Conservation (phyloP, 106 monocot genomes). For the Gastrodia elata region DNA sequence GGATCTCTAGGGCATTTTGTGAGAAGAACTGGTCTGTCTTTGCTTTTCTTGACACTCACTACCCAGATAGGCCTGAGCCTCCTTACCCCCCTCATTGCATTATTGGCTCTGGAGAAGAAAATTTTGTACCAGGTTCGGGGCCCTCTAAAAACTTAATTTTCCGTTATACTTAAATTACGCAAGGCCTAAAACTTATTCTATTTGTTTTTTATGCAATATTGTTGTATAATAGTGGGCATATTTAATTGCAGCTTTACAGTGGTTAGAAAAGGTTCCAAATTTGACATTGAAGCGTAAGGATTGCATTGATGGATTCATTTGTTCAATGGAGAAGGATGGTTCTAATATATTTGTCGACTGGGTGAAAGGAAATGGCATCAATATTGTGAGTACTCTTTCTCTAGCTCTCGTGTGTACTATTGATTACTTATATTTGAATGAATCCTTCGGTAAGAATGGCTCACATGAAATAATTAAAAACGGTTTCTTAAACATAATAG, state of each 20-base stretch:
- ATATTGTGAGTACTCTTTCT: conserved; percentile 40
- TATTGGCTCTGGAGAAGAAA: conserved; percentile 73
- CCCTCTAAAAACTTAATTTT: neutral
- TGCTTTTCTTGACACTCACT: conserved; percentile 77
- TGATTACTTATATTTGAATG: neutral
- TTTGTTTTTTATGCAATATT: neutral
- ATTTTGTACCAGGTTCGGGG: conserved; percentile 75
- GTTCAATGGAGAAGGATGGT: conserved; percentile 63
- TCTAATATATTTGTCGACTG: conserved; percentile 66
- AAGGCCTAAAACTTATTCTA: neutral
- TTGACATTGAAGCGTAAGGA: conserved; percentile 54
- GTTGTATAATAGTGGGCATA: neutral
- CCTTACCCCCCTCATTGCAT: conserved; percentile 96
- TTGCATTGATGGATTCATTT: conserved; percentile 73
- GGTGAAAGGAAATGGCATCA: conserved; percentile 52
- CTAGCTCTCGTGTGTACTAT: no score
- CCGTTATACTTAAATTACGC: no score
- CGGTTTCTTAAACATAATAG: neutral
- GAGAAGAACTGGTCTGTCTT: conserved; percentile 71
- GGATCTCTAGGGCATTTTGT: conserved; percentile 55
- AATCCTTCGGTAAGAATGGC: neutral
- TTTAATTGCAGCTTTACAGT: conserved; percentile 40
- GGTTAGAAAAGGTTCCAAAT: conserved; percentile 75
- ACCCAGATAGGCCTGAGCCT: conserved; percentile 64
- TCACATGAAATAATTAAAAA: neutral